These are phyloP conservation scores for Penicillium fimorum DNA, from an alignment of 495 filamentous ascomycete genomes.

Conservation along the genomic window DNA sequence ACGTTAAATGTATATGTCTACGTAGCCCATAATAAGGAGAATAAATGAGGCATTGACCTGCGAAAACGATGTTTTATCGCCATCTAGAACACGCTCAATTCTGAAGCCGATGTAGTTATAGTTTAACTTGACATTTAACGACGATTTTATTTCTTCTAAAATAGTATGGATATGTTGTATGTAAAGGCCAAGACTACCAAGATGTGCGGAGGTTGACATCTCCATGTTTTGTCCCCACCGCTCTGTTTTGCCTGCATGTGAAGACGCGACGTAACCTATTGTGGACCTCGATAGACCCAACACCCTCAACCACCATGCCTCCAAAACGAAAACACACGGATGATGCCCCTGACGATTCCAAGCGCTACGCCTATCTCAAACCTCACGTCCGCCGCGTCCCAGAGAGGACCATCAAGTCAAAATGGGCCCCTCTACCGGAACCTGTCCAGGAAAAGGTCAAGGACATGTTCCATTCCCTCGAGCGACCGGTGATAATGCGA, in stretches of 20 bases:
- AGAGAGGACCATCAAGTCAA: slow-evolving; percentile 54
- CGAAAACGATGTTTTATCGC: background rate
- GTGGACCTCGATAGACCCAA: background rate
- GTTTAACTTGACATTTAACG: background rate
- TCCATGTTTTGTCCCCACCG: slow-evolving; percentile 6
- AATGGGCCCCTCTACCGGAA: slow-evolving; percentile 57
- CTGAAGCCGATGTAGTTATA: background rate
- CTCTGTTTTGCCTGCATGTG: slow-evolving; percentile 12
- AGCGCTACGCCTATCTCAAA: slow-evolving; percentile 47
- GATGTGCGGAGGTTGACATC: background rate
- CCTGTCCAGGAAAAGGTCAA: slow-evolving; percentile 51
- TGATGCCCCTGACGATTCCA: slow-evolving; percentile 24
- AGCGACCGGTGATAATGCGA: slow-evolving; percentile 54
- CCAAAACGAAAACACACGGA: slow-evolving; percentile 40
- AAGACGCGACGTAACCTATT: slow-evolving; percentile 7
- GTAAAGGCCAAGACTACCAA: background rate
- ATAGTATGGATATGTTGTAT: background rate
- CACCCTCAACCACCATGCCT: slow-evolving; percentile 24
- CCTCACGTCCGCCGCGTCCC: slow-evolving; percentile 53
- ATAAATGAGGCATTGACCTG: background rate
- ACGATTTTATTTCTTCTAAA: background rate
- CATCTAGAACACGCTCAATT: background rate
- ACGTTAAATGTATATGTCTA: background rate
- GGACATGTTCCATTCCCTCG: slow-evolving; percentile 51
- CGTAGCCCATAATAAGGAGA: too few relatives aligned